Evolutionary conservation across 2,329 filamentous ascomycete genomes (phyloP), one percentile per base, ranked within the genome.

Genomic region (Chaetothyriales sp.): DNA sequence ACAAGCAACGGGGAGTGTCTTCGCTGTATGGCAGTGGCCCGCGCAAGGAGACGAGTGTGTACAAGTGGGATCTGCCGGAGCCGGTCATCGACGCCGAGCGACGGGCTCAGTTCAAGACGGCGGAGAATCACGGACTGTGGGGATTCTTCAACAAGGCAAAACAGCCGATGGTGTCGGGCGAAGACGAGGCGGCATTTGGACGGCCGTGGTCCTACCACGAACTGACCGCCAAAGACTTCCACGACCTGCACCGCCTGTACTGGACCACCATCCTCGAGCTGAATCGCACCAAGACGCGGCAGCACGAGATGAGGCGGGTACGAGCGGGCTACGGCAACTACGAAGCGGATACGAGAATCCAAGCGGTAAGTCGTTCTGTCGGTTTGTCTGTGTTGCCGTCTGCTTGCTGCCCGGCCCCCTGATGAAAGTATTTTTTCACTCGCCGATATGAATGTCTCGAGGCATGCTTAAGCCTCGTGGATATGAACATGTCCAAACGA

Each of bases 251-350:
- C 69, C 74, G 76, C 56, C 75, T 98, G 64, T 98, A 90, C 89
- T 98, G 89, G 88, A 79, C 89, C 51, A 97, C 92, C 66, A 78
- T 85, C 54, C 89, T 86, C 71, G 92, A 98, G 72, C 77, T 86
- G 62, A 98, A 98, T 70, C 80, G 86, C 60, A 80, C 97, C 61
- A 76, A 81, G n/a, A 97, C 94, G 28, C 82, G 84, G 60, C 75
- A 75, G 50, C 68, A 75, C 52, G 88, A 94, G 72, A 77, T 86
- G 61, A 64, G 72, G 28, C 77, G 84, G 60, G 65, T 85, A 51
- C 74, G 83, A 58, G 75, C 86, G 47, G 81, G 83, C 25, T 92
- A 85, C 63, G 90, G 90, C 59, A 77, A 82, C 22, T 73, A 72
- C 45, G 86, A 94, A 70, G 73, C 77, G 44, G 69, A 74, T 18